Base-by-base conservation (phyloP, 2,329 filamentous ascomycete genomes). In the Hortaea werneckii region DNA sequence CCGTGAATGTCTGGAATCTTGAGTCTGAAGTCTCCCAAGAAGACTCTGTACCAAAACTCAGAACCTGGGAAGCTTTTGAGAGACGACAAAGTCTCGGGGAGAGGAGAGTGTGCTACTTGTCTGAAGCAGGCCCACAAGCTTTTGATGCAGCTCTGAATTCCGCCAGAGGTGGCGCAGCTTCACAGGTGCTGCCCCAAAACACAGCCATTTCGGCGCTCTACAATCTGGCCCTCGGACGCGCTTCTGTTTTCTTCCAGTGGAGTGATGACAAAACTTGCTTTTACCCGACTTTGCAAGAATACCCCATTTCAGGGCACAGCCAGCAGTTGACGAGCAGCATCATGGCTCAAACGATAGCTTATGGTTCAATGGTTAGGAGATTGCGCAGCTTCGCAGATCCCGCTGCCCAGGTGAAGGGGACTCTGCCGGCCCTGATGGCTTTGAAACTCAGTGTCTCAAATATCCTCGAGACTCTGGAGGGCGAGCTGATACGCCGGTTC, bases 211-310 rank as follows among this genome's bases (percentile, higher is more conserved):
- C 65, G 12, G 82, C 80, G 8, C 67, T 90, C 0, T 69, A 83
- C 49, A 76, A 79, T 8, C 68, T 90, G 1, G 78, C 79, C 0
- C 73, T 88, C 5, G 86, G 85, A 0, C 74, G 84, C 41, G 81
- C 80, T 35, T 89, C 85, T 0, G 71, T 83, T 1, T 74, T 92
- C 30, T 92, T 87, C 61, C 59, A 65, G 0, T 87, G 78, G 72
- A 69, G 81, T 42, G 60, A 70, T 2, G 67, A 69, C 2, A 70
- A 70, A 27, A 65, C 64, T 26, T 67, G 66, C 0, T 87, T 89
- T 54, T 61, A 66, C 35, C 67, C 64, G 35, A 61, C 62, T 4
- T 59, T 75, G 32, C 55, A 64, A 4, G 62, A 72, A 43, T 63
- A 72, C 1, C 64, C 72, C 2, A 63, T 76, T 29, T 72, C 72